phyloP scores from a whole-genome alignment of 1,284 basidiomycete genomes.

The Moesziomyces parantarcticus region DNA sequence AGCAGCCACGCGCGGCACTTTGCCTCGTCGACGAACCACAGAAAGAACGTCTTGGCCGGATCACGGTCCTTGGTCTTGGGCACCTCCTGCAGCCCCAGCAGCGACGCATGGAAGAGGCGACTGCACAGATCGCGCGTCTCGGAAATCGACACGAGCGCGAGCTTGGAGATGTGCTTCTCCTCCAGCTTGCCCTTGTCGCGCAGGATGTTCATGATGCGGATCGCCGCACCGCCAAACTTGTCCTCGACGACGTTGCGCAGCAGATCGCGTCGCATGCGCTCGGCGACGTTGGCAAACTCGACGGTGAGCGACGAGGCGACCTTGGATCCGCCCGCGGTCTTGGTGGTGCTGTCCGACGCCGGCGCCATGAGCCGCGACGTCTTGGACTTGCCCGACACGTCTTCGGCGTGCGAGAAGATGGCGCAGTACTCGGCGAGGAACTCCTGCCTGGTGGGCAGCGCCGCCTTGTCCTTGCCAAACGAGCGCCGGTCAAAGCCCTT shows the following conservation, averaged over 20 bases:
- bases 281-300: slow-evolving; percentile 82
- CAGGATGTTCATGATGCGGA: slow-evolving; percentile 84
- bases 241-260: slow-evolving; percentile 84
- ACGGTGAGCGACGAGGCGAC: slow-evolving; percentile 72
- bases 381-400: slow-evolving; percentile 77
- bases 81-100: slow-evolving; percentile 64
- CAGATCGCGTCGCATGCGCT: slow-evolving; percentile 78
- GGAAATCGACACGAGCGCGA: slow-evolving; percentile 89
- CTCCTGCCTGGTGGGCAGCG: slow-evolving; percentile 48
- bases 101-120: slow-evolving; percentile 71
- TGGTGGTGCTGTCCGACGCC: slow-evolving; percentile 48
- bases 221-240: slow-evolving; percentile 84
- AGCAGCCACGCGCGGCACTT: slow-evolving; percentile 62
- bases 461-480: slow-evolving; percentile 38
- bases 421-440: slow-evolving; percentile 74
- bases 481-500: slow-evolving; percentile 70
- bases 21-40: slow-evolving; percentile 64
- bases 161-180: slow-evolving; percentile 93
- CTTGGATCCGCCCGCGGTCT: slow-evolving; percentile 49
- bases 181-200: slow-evolving; percentile 92
- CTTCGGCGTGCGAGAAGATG: slow-evolving; percentile 80
- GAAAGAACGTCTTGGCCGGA: slow-evolving; percentile 64
- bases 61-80: slow-evolving; percentile 65
- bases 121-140: slow-evolving; percentile 85
- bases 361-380: slow-evolving; percentile 69